Percentiles rank a stretch among this genome's conserved stretches.
Conservation (phyloP, 768 basidiomycete species). For the Lactarius hatsudake region DNA sequence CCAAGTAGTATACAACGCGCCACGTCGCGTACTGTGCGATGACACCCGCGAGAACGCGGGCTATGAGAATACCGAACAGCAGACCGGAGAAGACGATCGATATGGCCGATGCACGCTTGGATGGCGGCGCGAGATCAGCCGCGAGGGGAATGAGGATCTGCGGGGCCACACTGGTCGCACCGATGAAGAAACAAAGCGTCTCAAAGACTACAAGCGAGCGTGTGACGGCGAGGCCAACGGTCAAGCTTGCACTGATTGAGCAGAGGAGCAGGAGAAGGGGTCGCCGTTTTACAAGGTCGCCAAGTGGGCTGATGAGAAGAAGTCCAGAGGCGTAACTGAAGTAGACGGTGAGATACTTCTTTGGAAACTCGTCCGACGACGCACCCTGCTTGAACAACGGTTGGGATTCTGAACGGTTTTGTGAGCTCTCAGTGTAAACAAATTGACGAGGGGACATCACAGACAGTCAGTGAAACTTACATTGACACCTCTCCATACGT, state of each 20-base stretch:
- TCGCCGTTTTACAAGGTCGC: conserved; percentile 77
- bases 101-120: conserved; percentile 69
- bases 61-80: conserved; percentile 69
- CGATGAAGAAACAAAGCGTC: conserved; percentile 65
- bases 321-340: conserved; percentile 40
- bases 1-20: conserved; percentile 43
- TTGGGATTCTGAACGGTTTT: conserved; percentile 49
- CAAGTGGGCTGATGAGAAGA: conserved; percentile 74
- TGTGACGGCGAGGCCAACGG: conserved; percentile 71
- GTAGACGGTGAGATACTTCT: not conserved
- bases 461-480: not conserved
- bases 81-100: conserved; percentile 67
- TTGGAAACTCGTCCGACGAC: not conserved
- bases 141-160: conserved; percentile 75
- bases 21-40: conserved; percentile 43
- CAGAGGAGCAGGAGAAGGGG: conserved; percentile 60
- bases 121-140: conserved; percentile 77
- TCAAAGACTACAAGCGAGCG: conserved; percentile 59
- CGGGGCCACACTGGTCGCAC: conserved; percentile 66
- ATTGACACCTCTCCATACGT: conserved; percentile 29
- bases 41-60: conserved; percentile 54
- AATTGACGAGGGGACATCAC: conserved; percentile 29
- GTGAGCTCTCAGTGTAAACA: not conserved
- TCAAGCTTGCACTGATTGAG: conserved; percentile 47
- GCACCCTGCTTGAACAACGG: conserved; percentile 62